These are phyloP conservation scores for Auricularia sp. DNA, from an alignment of 768 basidiomycete species.

Conservation along the genomic window DNA sequence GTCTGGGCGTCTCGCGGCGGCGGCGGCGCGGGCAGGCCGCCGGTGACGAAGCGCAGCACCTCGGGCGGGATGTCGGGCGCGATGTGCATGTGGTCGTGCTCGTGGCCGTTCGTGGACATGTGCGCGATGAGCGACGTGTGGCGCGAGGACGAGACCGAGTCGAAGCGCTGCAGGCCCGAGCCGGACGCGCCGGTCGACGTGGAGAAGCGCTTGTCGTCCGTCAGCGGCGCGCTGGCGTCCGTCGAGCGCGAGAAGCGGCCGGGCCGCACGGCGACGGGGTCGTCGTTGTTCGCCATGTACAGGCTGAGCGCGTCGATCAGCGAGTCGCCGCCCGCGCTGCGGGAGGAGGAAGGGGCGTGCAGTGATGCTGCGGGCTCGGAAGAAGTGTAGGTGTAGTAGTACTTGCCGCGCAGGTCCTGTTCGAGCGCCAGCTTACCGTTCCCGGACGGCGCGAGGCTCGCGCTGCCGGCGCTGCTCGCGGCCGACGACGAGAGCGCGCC, in stretches of 20 bases:
- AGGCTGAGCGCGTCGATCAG: neutral
- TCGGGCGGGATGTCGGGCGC: conserved; percentile 37
- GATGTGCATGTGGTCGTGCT: conserved; percentile 12
- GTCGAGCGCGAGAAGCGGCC: neutral
- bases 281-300: neutral
- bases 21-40: conserved; percentile 31
- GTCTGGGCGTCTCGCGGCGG: conserved; percentile 55
- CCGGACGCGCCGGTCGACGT: neutral
- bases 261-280: neutral
- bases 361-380: conserved; percentile 7
- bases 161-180: neutral
- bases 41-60: conserved; percentile 33
- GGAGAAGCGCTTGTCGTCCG: neutral
- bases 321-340: neutral
- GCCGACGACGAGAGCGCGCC: neutral
- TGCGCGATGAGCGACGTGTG: neutral
- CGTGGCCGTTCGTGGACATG: neutral
- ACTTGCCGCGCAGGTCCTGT: conserved; percentile 56
- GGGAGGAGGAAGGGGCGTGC: neutral
- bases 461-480: neutral
- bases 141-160: neutral
- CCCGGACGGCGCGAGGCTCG: neutral
- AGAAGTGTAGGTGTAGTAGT: conserved; percentile 62
- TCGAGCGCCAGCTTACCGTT: conserved; percentile 54
- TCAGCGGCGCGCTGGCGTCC: neutral